Evolutionary conservation across 306 rosid genomes (phyloP), one percentile per base, ranked within the genome.

Genomic region (Cucurbita maxima): DNA sequence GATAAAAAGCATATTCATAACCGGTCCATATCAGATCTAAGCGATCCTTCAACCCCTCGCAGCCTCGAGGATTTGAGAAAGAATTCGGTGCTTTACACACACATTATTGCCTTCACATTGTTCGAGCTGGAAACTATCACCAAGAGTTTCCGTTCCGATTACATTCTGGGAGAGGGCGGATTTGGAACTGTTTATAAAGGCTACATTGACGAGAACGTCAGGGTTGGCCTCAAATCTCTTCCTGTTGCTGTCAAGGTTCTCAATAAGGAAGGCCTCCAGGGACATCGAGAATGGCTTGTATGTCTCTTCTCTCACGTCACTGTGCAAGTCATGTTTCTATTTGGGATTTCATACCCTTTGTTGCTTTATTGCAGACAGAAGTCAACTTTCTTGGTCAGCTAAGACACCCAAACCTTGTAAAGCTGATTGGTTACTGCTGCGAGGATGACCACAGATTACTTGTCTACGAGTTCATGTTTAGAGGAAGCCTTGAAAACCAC

Each of bases 261-360:
- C 75, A 95, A 95, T 79, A 95, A 91, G 77, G 99, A 95, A 74
- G 99, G 99, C 43, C 90, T 85, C 10, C 99, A 95, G 84, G 99
- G 99, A 67, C 99, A 95, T 74, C 88, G 99, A 55, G 99, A 95
- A 73, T 95, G 99, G 99, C 97, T 95, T 54, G 97, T 91, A 82
- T 76, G 87, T 76, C 60, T 60, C 44, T n/a, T 45, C 15, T 75
- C 48, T 22, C 61, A 22, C 43, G 41, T 45, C 59, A 74, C 70
- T 3, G 5, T 22, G 15, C 51, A 30, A 56, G 20, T 47, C 41
- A 47, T 36, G 20, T 60, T 13, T 52, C 20, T 14, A 30, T 18
- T 52, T 19, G 6, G 64, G 2, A 3, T 71, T 40, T 66, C 16
- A 12, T 6, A 22, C 10, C 36, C 48, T 20, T 66, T 73, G 20